These are phyloP conservation scores for Aspergillus campestris DNA, from an alignment of 495 filamentous ascomycete species.

Conservation along the genomic window DNA sequence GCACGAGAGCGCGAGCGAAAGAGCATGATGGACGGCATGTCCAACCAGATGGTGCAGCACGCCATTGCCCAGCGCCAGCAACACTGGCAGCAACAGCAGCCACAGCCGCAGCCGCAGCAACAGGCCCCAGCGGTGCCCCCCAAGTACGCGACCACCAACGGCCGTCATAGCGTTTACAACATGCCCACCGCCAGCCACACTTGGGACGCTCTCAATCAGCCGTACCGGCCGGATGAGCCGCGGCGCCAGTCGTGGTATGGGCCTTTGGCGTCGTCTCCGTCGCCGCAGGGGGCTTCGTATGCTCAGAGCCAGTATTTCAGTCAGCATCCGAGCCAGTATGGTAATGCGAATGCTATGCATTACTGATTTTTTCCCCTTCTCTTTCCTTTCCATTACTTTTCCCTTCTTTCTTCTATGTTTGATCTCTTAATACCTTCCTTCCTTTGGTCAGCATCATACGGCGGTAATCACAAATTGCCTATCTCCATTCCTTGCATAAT, in stretches of 20 bases:
- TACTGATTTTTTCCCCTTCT: constrained; percentile 5
- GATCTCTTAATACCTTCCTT: background rate
- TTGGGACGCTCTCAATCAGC: constrained; percentile 34
- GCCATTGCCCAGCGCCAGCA: constrained; percentile 71
- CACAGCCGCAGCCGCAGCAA: constrained; percentile 22
- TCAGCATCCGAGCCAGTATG: constrained; percentile 20
- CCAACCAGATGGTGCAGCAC: constrained; percentile 65
- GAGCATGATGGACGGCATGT: constrained; percentile 61
- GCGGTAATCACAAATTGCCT: background rate
- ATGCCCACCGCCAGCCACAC: constrained; percentile 34
- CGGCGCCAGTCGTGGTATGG: constrained; percentile 36
- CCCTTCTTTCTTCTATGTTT: constrained; percentile 4
- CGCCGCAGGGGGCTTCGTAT: constrained; percentile 16
- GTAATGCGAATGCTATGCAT: constrained; percentile 19
- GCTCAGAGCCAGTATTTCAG: constrained; percentile 20
- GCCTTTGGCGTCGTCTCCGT: constrained; percentile 18
- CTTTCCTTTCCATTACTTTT: background rate
- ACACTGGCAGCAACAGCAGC: constrained; percentile 39
- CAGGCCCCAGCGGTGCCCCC: constrained; percentile 5
- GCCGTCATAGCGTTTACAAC: constrained; percentile 25
- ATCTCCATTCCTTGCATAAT: constrained; percentile 3
- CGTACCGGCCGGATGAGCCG: constrained; percentile 25
- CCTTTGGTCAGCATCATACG: background rate
- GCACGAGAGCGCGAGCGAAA: constrained; percentile 65
- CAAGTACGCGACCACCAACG: constrained; percentile 3